These are phyloP conservation scores for Tagetes erecta DNA, from an alignment of 129 eudicot genomes.

Conservation along the genomic window DNA sequence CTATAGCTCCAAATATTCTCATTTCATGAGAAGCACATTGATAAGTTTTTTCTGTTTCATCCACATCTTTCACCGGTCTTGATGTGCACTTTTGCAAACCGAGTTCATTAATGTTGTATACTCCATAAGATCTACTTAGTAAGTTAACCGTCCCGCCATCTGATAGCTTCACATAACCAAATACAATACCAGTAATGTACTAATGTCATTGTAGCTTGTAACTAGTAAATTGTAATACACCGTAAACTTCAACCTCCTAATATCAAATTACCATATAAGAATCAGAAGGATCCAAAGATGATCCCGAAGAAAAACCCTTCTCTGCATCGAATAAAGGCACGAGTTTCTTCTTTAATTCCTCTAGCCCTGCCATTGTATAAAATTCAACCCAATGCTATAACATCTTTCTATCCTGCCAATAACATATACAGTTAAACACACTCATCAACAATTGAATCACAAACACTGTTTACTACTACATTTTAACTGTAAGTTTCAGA, in stretches of 20 bases:
- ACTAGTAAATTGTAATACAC: not conserved
- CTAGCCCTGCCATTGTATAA: constrained; percentile 74
- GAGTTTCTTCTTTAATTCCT: constrained; percentile 88
- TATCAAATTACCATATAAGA: constrained; percentile 54
- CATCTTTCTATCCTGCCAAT: constrained; percentile 25
- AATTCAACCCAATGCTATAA: constrained; percentile 24
- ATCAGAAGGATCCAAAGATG: constrained; percentile 72
- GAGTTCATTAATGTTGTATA: constrained; percentile 90
- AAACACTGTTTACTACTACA: not conserved
- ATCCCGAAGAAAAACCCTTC: constrained; percentile 82
- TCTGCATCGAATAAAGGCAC: constrained; percentile 96
- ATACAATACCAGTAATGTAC: not conserved
- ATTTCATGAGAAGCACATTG: constrained; percentile 94
- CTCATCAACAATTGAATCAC: constrained; percentile 3
- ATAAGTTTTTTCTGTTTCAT: constrained; percentile 75
- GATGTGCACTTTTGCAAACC: constrained; percentile 91
- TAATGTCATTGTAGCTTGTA: not conserved
- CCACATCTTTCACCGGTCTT: constrained; percentile 53
- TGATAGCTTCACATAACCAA: constrained; percentile 52
- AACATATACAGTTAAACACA: not conserved
- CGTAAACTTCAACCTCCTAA: not conserved
- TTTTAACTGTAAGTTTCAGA: not conserved
- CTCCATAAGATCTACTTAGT: constrained; percentile 86
- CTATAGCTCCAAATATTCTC: constrained; percentile 93
- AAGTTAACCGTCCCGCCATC: constrained; percentile 90